Evolutionary conservation across 192 early-diverging fungal genomes (phyloP).

Genomic region (Physocladia obscura): DNA sequence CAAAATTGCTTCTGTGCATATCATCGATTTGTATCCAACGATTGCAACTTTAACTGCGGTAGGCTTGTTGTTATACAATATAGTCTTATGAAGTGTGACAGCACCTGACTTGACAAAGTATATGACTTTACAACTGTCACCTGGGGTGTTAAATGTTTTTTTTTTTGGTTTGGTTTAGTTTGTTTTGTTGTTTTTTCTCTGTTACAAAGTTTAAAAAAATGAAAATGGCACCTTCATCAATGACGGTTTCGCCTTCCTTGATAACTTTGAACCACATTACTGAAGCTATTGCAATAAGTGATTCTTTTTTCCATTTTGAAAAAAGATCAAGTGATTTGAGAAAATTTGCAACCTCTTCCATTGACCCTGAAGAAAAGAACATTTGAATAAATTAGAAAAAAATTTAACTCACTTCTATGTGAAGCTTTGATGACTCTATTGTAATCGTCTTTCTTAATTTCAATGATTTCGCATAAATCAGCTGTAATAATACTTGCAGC

Average conservation of each 20-base stretch:
- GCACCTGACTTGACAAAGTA: slow-evolving; percentile 22
- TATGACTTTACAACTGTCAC: slow-evolving; percentile 12
- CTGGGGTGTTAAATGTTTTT: background rate
- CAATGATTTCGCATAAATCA: slow-evolving; percentile 8
- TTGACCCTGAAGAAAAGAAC: background rate
- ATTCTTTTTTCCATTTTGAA: background rate
- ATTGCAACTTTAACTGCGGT: slow-evolving; percentile 16
- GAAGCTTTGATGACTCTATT: slow-evolving; percentile 15
- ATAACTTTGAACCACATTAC: slow-evolving; percentile 12
- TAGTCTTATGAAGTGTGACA: slow-evolving; percentile 1
- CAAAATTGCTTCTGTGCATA: slow-evolving; percentile 3
- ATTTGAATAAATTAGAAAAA: background rate
- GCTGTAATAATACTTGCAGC: background rate
- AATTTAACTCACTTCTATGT: slow-evolving; percentile 3
- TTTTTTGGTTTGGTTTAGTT: too few species aligned
- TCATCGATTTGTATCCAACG: background rate
- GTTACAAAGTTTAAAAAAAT: background rate
- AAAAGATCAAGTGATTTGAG: background rate
- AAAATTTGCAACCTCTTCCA: slow-evolving; percentile 16
- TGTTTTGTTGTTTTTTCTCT: too few species aligned
- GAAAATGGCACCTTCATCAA: background rate
- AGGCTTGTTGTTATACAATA: background rate
- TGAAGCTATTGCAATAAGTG: slow-evolving; percentile 1
- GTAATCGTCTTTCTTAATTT: slow-evolving; percentile 21
- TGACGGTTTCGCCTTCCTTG: background rate